These are phyloP conservation scores for Plasmodium relictum DNA, from an alignment of 169 alveolate species.

Conservation along the genomic window DNA sequence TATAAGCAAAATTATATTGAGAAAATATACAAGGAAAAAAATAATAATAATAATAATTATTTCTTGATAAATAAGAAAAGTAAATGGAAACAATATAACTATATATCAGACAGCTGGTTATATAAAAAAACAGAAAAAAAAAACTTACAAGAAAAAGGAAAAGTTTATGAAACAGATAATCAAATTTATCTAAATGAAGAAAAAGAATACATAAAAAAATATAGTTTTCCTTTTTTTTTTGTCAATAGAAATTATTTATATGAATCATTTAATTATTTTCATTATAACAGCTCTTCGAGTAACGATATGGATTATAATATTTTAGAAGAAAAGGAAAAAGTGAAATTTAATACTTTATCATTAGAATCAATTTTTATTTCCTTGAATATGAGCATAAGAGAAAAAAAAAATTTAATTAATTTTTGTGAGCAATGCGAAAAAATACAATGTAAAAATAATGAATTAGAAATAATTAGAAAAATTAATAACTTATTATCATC, in stretches of 20 bases:
- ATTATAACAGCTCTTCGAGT: no score
- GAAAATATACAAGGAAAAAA: neutral
- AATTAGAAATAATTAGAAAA: neutral
- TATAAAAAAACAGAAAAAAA: neutral
- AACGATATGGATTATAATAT: conserved; percentile 26
- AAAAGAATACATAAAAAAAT: no score
- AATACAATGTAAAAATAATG: conserved; percentile 24
- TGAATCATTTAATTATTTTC: no score
- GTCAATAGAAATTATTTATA: no score
- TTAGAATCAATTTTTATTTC: conserved; percentile 7
- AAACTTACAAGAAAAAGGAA: neutral
- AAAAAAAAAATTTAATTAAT: conserved; percentile 3
- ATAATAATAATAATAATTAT: no score
- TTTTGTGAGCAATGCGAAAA: conserved; percentile 17
- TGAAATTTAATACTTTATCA: conserved; percentile 6
- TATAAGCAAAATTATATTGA: neutral
- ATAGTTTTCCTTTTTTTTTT: no score
- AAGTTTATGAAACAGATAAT: conserved; percentile 6
- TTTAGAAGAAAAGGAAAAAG: neutral
- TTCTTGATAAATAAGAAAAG: neutral
- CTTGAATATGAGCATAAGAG: neutral
- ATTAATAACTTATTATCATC: conserved; percentile 3
- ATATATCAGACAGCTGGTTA: conserved; percentile 7
- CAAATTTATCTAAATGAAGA: no score
- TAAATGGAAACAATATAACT: neutral